phyloP scores from a whole-genome alignment of 106 monocot species.

The Phalaenopsis aphrodite region DNA sequence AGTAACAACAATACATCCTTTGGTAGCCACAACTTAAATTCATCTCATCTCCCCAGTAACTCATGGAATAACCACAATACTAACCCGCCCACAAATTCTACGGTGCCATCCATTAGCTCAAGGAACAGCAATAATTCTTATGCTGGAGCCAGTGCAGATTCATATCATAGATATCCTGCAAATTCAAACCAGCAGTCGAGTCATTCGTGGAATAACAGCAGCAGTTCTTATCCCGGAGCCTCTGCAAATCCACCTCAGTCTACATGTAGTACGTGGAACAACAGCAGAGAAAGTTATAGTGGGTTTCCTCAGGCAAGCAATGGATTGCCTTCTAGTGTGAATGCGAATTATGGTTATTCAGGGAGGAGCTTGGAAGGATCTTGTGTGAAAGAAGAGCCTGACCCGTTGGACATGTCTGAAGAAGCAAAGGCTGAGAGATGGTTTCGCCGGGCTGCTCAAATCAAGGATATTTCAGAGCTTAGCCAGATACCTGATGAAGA shows the following conservation, averaged over 20 bases:
- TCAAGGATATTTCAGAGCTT: constrained; percentile 79
- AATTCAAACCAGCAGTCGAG: neutral
- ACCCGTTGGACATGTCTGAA: constrained; percentile 92
- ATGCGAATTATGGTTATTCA: constrained; percentile 1
- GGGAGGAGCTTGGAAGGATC: constrained; percentile 87
- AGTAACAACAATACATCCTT: neutral
- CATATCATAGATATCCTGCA: neutral
- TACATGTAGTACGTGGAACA: neutral
- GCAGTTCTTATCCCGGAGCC: neutral
- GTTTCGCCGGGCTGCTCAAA: constrained; percentile 83
- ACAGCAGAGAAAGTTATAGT: neutral
- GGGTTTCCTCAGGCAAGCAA: neutral
- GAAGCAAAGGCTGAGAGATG: constrained; percentile 95
- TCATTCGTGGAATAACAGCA: neutral
- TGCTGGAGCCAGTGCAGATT: neutral
- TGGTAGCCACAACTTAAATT: neutral
- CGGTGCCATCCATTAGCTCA: neutral
- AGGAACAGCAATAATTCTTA: neutral
- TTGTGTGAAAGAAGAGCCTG: constrained; percentile 59
- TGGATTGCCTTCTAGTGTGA: neutral
- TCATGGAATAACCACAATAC: constrained; percentile 1
- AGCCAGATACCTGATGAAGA: constrained; percentile 83
- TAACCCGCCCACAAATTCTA: neutral
- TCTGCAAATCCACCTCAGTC: neutral
- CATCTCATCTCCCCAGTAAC: neutral